Base-by-base conservation (phyloP, 441 rosid genomes). In the Manihot esculenta region DNA sequence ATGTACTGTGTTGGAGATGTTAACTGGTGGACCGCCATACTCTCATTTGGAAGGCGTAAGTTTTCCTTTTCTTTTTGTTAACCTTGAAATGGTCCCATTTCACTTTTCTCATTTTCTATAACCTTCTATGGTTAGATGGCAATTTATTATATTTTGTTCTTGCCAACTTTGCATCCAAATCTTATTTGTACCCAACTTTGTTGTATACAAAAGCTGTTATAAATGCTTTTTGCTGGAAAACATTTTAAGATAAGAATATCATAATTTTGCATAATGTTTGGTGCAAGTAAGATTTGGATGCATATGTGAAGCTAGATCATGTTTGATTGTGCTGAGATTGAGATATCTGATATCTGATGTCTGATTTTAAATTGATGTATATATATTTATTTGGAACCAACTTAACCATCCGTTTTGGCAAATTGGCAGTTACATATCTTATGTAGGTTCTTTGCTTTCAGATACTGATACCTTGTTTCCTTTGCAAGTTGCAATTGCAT, bases 1-100 rank as follows among this genome's bases (percentile, higher is more conserved):
- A 71, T 90, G 96, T 80, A 88, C 93, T 49, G 96, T 90, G 72
- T 78, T 90, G 79, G 96, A 90, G 82, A 86, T 90, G 96, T 87
- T 89, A 59, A 90, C 93, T 21, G 78, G 91, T 58, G 82, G 81
- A 75, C 93, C 93, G 26, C 96, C 96, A 54, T 90, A 89, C 87
- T 83, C 86, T 74, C 89, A 90, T 74, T 83, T 77, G 76, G 96
- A 88, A 81, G 92, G 88, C 85, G 93, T 90, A 74, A 78, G 85
- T 60, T 62, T 74, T 23, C 64, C 12, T 30, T 35, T 35, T 18
- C 60, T 27, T n/a, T 20, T 18, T 64, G 47, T 61, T 26, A 38
- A 9, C 35, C 13, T 47, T 45, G 27, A 38, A 24, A 0, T 64
- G 55, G 15, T 63, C 44, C 12, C 20, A 10, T 53, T 6, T 8